Evolutionary conservation across 2,329 filamentous ascomycete species (phyloP), one percentile per base, ranked within the genome.

Genomic region (Domatiomyces globalis): DNA sequence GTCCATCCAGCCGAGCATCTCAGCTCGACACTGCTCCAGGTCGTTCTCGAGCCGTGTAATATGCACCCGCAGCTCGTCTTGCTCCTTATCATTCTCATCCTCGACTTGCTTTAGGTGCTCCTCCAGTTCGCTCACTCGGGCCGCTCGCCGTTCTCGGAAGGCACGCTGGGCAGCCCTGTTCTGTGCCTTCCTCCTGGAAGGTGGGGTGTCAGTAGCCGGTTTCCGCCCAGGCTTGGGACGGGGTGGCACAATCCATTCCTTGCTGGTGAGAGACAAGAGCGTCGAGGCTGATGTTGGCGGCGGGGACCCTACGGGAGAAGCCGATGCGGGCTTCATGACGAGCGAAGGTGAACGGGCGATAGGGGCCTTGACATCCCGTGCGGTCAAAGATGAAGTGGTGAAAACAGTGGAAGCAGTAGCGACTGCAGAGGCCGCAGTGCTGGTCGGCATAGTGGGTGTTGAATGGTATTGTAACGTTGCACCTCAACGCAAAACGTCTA

Each of bases 161-260:
- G 85, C 87, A 53, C 90, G 76, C 70, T 96, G 90, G 2, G 90
- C 90, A 46, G 87, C 85, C 54, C 92, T 79, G 67, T 96, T 96
- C 71, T 96, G 92, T 1, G 87, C 85, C 73, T 95, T 94, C 58
- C 92, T 81, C 71, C 94, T 94, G 44, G 88, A 94, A 1, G 86
- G 85, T 12, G 89, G 88, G 49, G 89, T 94, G 64, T 95, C 89
- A 36, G 87, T 94, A 46, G 87, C 87, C 2, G 90, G 89, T 74
- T 96, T 96, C 60, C 90, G 81, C 47, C 90, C 90, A 19, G 92
- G 90, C 73, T 89, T 90, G 46, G 86, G 86, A 54, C 86, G 78
- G 25, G 86, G 86, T 20, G 86, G 86, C 45, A 92, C 81, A 20
- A 90, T 77, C 86, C 86, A 92, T 79, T 90, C 84, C 67, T 83